These are phyloP conservation scores for Pestalotiopsis sp. DNA, from an alignment of 2,329 filamentous ascomycete genomes.

Conservation along the genomic window DNA sequence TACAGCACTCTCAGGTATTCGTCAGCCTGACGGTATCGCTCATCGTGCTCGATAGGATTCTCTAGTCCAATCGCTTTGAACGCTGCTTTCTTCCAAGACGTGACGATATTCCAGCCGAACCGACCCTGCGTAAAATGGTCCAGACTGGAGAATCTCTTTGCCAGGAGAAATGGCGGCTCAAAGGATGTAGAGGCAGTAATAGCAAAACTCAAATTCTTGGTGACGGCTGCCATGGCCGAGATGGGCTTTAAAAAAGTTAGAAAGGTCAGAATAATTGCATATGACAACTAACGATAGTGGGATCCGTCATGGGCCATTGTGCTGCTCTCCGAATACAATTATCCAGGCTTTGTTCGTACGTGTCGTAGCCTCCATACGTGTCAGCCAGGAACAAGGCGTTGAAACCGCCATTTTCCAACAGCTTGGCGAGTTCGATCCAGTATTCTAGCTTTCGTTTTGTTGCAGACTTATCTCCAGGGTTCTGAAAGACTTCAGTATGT, in stretches of 20 bases:
- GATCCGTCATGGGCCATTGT: conserved; percentile 68
- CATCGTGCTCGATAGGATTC: conserved; percentile 60
- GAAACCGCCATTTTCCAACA: conserved; percentile 64
- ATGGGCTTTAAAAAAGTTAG: conserved; percentile 48
- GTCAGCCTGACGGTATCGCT: conserved; percentile 63
- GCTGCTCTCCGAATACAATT: conserved; percentile 64
- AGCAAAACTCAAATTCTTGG: conserved; percentile 64
- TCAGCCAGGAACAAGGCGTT: conserved; percentile 69
- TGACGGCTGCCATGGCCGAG: conserved; percentile 68
- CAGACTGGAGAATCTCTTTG: conserved; percentile 63
- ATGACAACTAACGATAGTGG: conserved; percentile 52
- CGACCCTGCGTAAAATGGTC: conserved; percentile 65
- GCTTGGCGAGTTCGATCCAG: conserved; percentile 65
- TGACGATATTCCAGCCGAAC: conserved; percentile 69
- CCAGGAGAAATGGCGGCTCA: conserved; percentile 63
- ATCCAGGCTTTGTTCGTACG: conserved; percentile 61
- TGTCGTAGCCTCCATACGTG: conserved; percentile 66
- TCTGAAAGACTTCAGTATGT: conserved; percentile 38
- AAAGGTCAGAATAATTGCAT: conserved; percentile 24
- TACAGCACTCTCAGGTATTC: conserved; percentile 66
- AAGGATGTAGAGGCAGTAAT: conserved; percentile 67
- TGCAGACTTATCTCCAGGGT: conserved; percentile 62
- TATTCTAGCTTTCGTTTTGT: conserved; percentile 64
- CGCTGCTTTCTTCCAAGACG: conserved; percentile 56
- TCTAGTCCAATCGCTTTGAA: conserved; percentile 66